phyloP scores from a whole-genome alignment of 139 green algal genomes.

The Tetraselmis striata region DNA sequence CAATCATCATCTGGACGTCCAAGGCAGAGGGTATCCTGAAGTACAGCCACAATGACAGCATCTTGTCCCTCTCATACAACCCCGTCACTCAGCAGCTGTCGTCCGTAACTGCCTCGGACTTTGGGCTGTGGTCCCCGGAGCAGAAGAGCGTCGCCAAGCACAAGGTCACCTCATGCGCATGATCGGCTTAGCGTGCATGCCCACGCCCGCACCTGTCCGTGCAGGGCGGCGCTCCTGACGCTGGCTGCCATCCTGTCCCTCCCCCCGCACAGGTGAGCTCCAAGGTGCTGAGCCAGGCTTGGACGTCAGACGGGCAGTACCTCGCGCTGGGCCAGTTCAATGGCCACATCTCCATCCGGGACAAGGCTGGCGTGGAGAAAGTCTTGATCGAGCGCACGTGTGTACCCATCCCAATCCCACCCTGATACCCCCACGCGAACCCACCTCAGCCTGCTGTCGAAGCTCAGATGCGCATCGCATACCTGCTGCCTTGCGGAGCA shows the following conservation, averaged over 20 bases:
- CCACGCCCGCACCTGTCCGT: background rate
- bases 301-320: conserved; percentile 67
- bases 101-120: conserved; percentile 57
- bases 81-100: conserved; percentile 76
- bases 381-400: conserved; percentile 49
- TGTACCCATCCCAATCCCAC: too few species aligned
- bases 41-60: conserved; percentile 71
- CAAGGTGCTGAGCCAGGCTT: conserved; percentile 58
- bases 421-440: too few species aligned
- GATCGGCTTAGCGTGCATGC: background rate
- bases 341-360: conserved; percentile 59
- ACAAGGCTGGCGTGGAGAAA: conserved; percentile 65
- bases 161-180: conserved; percentile 42
- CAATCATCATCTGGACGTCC: conserved; percentile 82
- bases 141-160: conserved; percentile 78
- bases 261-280: conserved; percentile 37
- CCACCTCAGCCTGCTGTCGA: too few species aligned
- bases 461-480: too few species aligned
- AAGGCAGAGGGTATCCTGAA: conserved; percentile 79
- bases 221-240: too few species aligned
- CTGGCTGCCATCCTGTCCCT: too few species aligned
- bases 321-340: conserved; percentile 70
- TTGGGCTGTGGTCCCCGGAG: conserved; percentile 79
- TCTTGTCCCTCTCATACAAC: conserved; percentile 76
- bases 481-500: too few species aligned